Evolutionary conservation across 2,329 filamentous ascomycete species (phyloP), one percentile per base, ranked within the genome.

Genomic region (Venturia carpophila): DNA sequence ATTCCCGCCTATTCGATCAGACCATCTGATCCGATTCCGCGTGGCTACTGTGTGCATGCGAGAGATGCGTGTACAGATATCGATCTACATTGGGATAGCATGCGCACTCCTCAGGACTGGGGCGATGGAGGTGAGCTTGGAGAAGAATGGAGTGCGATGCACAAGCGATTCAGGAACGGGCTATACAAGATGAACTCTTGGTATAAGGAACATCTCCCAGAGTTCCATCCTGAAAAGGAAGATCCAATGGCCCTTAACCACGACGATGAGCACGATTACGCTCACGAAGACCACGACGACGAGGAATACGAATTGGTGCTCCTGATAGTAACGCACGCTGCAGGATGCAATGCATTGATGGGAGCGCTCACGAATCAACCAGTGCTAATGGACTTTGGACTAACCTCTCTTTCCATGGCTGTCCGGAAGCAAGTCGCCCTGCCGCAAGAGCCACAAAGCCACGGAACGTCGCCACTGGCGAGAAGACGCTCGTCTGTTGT

Each of bases 81-180:
- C n/a, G 94, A 99, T 75, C 95, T 91, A 71, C 89, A 93, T 70
- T 99, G 94, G 93, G 92, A 99, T 72, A 97, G 92, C 67, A 93
- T 92, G 82, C 84, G 89, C 17, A 79, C 83, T 2, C 86, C 90
- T 0, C 82, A 91, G 55, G 81, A 87, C 68, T 97, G 94, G 89
- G 93, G 92, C 7, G 87, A 91, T 71, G 93, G 93, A 11, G 94
- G 93, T 47, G 83, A 88, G 55, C 90, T 91, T 70, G 92, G 91
- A 0, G 94, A 99, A 75, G 94, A 97, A 76, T 99, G 94, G 94
- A 89, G 91, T 39, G 82, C 86, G 3, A 97, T 99, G 94, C 94
- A 99, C 76, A 88, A 87, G 73, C 85, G 94, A 27, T 96, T 97
- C 71, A 84, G 92, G 45, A 84, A 82, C 67, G 93, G 93, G 0